Evolutionary conservation across 495 filamentous ascomycete genomes (phyloP), one percentile per base, ranked within the genome.

Genomic region (Wilcoxina mikolae): DNA sequence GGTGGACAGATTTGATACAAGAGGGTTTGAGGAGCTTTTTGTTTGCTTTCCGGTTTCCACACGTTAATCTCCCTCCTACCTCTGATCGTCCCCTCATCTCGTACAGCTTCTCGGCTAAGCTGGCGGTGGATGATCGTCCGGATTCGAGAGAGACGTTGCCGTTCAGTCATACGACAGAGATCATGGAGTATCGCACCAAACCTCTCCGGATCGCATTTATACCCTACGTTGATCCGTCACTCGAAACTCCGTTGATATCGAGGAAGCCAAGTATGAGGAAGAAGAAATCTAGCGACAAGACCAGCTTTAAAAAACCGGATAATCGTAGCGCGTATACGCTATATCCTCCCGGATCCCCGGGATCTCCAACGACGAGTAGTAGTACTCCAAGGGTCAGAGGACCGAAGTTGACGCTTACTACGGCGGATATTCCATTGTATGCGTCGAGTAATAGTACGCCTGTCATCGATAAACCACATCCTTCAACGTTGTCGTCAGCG

Each of bases 391-490:
- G 24, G 61, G 53, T 59, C 35, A 45, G 51, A 20, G 59, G 60
- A 48, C 63, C 63, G 28, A 65, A 62, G 51, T 48, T 66, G 43
- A 66, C 62, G 5, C 51, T 66, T 29, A 66, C 63, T 27, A 66
- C 63, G n/a, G 62, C 56, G 44, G 62, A 66, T 44, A 54, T 66
- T 20, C 56, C 55, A 7, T 17, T 18, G 12, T 55, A 55, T 45
- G 54, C 63, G 27, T 59, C 59, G 15, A 64, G 57, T 31, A 60
- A 64, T 23, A 64, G 61, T 24, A 65, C 62, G 5, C 62, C 62
- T 42, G 51, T 65, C 3, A 61, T 58, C 45, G 62, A 66, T 46
- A 58, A 49, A 33, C 47, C 25, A 18, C 24, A 52, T 17, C 26
- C 35, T 29, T 39, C 62, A 20, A 39, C 51, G 26, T 54, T 67